A percentile compares a stretch with the other conserved stretches of the same genome.
Conservation (phyloP, 179 eudicot species). For the Sideroxylon spinosum region DNA sequence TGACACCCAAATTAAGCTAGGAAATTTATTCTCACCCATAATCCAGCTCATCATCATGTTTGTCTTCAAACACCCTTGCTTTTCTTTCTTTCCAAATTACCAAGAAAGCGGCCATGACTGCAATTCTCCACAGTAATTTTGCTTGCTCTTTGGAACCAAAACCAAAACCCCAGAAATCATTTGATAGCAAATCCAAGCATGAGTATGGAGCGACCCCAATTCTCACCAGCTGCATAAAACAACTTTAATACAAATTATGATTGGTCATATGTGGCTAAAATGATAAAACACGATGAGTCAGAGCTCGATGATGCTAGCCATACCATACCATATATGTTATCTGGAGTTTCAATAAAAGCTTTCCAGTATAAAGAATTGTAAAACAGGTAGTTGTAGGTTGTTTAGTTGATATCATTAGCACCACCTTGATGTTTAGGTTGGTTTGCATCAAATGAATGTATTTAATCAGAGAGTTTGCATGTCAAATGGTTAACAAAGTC, state of each 20-base stretch:
- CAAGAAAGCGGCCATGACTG: no score
- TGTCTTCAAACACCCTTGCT: no score
- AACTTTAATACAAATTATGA: neutral
- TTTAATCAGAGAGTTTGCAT: neutral
- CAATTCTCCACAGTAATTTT: no score
- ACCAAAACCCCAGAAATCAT: no score
- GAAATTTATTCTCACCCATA: no score
- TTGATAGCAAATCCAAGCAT: no score
- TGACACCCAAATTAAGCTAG: no score
- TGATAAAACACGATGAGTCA: neutral
- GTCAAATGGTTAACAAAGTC: neutral
- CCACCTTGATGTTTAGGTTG: conserved; percentile 3
- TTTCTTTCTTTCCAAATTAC: no score
- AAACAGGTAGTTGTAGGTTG: neutral
- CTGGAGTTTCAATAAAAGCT: neutral
- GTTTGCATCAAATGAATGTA: neutral
- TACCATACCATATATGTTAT: neutral
- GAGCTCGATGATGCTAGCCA: neutral
- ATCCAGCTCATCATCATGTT: no score
- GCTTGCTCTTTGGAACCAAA: no score
- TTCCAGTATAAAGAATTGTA: neutral
- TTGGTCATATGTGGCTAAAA: neutral
- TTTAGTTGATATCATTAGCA: neutral
- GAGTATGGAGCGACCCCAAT: no score
- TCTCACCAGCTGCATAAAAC: no score